Base-by-base conservation (phyloP, 768 basidiomycete species). In the Porphyrellus cyaneotinctus region DNA sequence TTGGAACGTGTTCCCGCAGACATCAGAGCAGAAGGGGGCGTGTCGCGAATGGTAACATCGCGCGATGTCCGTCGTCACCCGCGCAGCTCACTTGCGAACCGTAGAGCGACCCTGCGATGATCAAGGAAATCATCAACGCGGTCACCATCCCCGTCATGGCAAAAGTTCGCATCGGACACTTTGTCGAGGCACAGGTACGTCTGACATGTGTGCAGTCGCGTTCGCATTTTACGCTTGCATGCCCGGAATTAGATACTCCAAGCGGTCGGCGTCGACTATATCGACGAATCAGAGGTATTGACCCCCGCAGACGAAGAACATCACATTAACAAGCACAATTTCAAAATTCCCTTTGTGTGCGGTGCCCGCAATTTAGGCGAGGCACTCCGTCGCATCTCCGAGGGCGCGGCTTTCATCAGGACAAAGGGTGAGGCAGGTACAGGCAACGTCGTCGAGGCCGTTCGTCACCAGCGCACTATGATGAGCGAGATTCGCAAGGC, bases 91-190 rank as follows among this genome's bases (percentile, higher is more conserved):
- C 23, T 20, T 9, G 3, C 3, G 4, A 24, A 1, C 20, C 33
- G 26, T 61, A 87, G 88, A 95, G 93, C 68, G 93, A 95, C 74
- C 95, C 95, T 8, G 76, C 82, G 45, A 91, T 98, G 88, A 97
- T 99, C 78, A 97, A 97, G 69, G 79, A 90, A 66, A 98, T 98
- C 69, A 87, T 91, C 57, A 88, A 84, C 54, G 87, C 95, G 20
- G 95, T 97, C 44, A 95, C 94, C 22, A 95, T 97, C 62, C 95
- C 94, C 10, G 94, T 97, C 69, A 97, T 97, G 89, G 90, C 89
- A 31, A 91, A 95, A 71, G 91, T 88, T 56, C 85, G 97, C 58
- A 97, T 99, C 69, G 97, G 97, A 0, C 97, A 99, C 72, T 89
- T 95, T 63, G 94, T 95, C 52, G 97, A 99, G 74, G 94, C 95